These are phyloP conservation scores for Blastomyces parvus DNA, from an alignment of 2,329 filamentous ascomycete species.

Conservation along the genomic window DNA sequence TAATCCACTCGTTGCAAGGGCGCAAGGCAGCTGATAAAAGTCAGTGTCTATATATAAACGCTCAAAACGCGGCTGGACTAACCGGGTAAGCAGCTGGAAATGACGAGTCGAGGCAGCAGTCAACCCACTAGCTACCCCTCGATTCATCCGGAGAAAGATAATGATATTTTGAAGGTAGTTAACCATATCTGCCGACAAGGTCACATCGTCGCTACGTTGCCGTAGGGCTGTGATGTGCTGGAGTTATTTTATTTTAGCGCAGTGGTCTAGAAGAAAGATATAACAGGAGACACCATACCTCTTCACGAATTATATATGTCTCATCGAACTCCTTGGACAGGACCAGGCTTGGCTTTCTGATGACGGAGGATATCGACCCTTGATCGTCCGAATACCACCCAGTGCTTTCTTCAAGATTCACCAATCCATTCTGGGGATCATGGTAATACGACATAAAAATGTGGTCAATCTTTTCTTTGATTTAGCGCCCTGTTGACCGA, in stretches of 20 bases:
- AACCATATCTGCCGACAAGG: conserved; percentile 64
- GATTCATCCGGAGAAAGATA: conserved; percentile 77
- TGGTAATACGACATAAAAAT: conserved; percentile 87
- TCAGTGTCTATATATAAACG: conserved; percentile 17
- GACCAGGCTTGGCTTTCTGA: conserved; percentile 22
- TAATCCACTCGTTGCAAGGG: conserved; percentile 72
- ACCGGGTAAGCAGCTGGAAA: conserved; percentile 58
- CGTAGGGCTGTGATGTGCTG: conserved; percentile 49
- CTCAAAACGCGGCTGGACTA: conserved; percentile 17
- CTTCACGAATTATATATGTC: conserved; percentile 7
- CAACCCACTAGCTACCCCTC: conserved; percentile 69
- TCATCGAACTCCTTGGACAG: neutral
- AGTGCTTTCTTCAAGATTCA: conserved; percentile 59
- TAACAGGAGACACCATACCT: conserved; percentile 4
- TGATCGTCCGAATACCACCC: conserved; percentile 30
- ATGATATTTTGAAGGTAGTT: conserved; percentile 83
- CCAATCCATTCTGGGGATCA: conserved; percentile 58
- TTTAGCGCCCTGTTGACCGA: neutral
- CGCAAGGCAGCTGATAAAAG: conserved; percentile 54
- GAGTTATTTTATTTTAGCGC: neutral
- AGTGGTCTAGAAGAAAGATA: neutral
- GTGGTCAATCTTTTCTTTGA: conserved; percentile 54
- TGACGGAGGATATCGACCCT: conserved; percentile 29
- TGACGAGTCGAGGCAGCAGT: conserved; percentile 70
- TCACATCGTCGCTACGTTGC: conserved; percentile 48